Evolutionary conservation across 306 rosid genomes (phyloP).

Genomic region (Inga leiocalycina): DNA sequence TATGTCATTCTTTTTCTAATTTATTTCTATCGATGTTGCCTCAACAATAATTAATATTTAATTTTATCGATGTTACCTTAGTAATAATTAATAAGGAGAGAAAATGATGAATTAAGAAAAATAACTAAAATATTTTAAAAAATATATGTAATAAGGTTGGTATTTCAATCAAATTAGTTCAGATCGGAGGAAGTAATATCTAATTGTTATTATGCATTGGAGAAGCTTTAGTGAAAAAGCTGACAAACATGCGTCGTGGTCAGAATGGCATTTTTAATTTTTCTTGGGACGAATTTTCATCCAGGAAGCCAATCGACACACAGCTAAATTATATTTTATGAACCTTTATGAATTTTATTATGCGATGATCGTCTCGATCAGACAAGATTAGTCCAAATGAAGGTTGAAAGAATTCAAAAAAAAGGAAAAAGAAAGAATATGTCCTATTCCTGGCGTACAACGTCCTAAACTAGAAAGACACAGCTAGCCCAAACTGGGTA

Average conservation of each 20-base stretch:
- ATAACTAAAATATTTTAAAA: too few species aligned
- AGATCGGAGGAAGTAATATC: too few species aligned
- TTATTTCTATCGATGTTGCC: too few species aligned
- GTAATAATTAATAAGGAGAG: too few species aligned
- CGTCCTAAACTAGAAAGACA: not conserved
- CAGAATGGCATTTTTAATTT: not conserved
- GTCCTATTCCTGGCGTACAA: not conserved
- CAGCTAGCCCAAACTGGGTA: not conserved
- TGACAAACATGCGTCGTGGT: not conserved
- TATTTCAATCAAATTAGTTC: too few species aligned
- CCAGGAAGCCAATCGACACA: not conserved
- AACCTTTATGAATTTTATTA: not conserved
- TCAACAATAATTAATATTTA: too few species aligned
- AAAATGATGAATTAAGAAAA: too few species aligned
- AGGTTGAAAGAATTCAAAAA: not conserved
- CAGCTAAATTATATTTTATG: not conserved
- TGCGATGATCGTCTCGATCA: not conserved
- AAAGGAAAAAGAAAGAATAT: not conserved
- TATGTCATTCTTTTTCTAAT: too few species aligned
- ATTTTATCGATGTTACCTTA: too few species aligned
- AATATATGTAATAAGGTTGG: too few species aligned
- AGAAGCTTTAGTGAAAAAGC: too few species aligned
- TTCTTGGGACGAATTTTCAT: not conserved
- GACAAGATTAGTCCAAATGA: not conserved
- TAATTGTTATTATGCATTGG: too few species aligned